A percentile compares a stretch with the other conserved stretches of the same genome.
Conservation (phyloP, 1,139 yeast genomes). For the Chernovozyma aurita region DNA sequence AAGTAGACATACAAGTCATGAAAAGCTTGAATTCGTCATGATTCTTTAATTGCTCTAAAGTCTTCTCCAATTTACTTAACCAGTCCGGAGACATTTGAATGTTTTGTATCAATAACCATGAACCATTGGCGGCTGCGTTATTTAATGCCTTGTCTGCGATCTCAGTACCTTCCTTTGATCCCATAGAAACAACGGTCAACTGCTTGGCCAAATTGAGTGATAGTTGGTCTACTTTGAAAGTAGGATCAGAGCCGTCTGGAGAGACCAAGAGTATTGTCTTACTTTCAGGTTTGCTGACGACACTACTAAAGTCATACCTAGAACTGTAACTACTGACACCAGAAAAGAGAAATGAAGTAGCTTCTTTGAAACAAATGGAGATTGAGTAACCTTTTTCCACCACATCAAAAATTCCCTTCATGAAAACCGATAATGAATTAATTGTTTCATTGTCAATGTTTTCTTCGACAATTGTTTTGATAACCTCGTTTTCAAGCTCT, state of each 20-base stretch:
- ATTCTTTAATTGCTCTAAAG: conserved; percentile 23
- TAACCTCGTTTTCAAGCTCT: not conserved
- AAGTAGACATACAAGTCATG: conserved; percentile 51
- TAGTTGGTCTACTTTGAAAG: conserved; percentile 46
- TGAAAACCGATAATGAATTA: conserved; percentile 10
- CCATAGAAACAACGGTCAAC: conserved; percentile 60
- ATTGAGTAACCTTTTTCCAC: conserved; percentile 11
- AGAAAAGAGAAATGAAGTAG: conserved; percentile 19
- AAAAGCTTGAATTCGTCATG: conserved; percentile 44
- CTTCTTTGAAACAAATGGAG: conserved; percentile 13
- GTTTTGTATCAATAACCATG: conserved; percentile 76
- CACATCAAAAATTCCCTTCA: conserved; percentile 8
- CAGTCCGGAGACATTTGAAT: conserved; percentile 68
- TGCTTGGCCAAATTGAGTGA: conserved; percentile 25
- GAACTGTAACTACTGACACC: conserved; percentile 24
- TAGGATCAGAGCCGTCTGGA: conserved; percentile 64
- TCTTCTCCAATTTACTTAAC: conserved; percentile 51
- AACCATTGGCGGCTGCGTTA: conserved; percentile 40
- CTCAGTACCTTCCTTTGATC: conserved; percentile 63
- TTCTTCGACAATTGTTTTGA: not conserved
- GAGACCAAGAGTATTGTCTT: conserved; percentile 47
- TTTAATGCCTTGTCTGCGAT: conserved; percentile 54
- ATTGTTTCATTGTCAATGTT: conserved; percentile 19
- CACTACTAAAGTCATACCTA: conserved; percentile 21
- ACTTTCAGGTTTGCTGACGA: conserved; percentile 11